Conservation (phyloP, 176 grass and related monocot species). For the Otatea glauca region DNA sequence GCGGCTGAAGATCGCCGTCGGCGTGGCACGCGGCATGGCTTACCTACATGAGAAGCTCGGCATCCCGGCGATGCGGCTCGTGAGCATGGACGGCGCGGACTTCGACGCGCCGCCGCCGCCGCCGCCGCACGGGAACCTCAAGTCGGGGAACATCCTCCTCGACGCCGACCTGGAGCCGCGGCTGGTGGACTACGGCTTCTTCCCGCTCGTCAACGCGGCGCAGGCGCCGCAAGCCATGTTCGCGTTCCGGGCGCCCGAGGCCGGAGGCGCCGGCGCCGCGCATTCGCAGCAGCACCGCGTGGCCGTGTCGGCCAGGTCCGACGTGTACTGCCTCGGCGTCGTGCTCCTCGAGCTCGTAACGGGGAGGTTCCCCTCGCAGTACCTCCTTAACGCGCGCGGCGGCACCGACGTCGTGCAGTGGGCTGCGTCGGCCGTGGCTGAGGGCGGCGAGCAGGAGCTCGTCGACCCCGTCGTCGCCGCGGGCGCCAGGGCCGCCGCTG, state of each 20-base stretch:
- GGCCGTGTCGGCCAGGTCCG: constrained; percentile 52
- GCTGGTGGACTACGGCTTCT: constrained; percentile 65
- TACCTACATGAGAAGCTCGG: constrained; percentile 66
- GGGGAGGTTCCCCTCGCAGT: constrained; percentile 67
- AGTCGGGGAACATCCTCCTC: constrained; percentile 81
- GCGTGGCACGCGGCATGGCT: constrained; percentile 57
- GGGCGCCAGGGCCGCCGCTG: neutral
- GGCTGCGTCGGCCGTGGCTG: constrained; percentile 45
- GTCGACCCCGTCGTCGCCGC: constrained; percentile 36
- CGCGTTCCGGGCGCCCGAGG: constrained; percentile 69
- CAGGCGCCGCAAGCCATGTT: constrained; percentile 66
- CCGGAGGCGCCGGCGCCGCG: neutral
- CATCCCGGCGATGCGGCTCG: constrained; percentile 21
- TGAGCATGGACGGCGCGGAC: constrained; percentile 55
- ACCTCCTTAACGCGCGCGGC: constrained; percentile 61
- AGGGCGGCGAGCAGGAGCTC: constrained; percentile 49
- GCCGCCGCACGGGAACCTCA: constrained; percentile 73
- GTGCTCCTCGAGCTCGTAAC: constrained; percentile 71
- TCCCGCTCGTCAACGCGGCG: constrained; percentile 51
- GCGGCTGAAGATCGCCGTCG: constrained; percentile 51
- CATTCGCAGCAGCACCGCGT: constrained; percentile 3
- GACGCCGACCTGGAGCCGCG: constrained; percentile 49
- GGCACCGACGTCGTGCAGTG: constrained; percentile 74
- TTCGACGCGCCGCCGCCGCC: constrained; percentile 56
- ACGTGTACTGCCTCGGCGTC: constrained; percentile 81